phyloP scores from a whole-genome alignment of 2,329 filamentous ascomycete species.

The Esteya vermicola region DNA sequence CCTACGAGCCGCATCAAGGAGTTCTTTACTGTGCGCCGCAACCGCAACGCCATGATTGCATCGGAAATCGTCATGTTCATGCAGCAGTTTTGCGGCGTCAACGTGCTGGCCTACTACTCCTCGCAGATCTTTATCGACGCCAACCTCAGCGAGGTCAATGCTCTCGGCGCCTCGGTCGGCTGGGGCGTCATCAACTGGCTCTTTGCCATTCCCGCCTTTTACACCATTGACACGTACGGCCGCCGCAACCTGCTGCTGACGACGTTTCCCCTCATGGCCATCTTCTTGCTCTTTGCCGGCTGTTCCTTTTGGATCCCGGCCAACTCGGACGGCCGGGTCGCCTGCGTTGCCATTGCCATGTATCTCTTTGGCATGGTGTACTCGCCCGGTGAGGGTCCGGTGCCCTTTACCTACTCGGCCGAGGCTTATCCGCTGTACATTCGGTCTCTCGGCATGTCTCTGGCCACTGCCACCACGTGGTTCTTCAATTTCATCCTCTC shows the following conservation, averaged over 20 bases:
- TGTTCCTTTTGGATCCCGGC: slow-evolving; percentile 30
- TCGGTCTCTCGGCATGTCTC: slow-evolving; percentile 45
- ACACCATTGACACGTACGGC: slow-evolving; percentile 55
- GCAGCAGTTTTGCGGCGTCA: slow-evolving; percentile 38
- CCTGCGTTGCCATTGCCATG: slow-evolving; percentile 31
- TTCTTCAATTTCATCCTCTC: slow-evolving; percentile 27
- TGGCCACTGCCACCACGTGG: slow-evolving; percentile 39
- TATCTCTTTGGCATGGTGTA: slow-evolving; percentile 37
- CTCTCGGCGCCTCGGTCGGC: slow-evolving; percentile 46
- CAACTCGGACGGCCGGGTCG: slow-evolving; percentile 22
- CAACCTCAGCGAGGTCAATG: slow-evolving; percentile 32
- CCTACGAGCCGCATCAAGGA: slow-evolving; percentile 36
- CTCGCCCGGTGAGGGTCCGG: slow-evolving; percentile 45
- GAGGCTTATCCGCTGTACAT: slow-evolving; percentile 53
- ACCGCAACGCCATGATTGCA: slow-evolving; percentile 45
- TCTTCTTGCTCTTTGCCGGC: slow-evolving; percentile 31
- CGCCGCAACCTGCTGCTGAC: slow-evolving; percentile 47
- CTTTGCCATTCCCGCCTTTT: slow-evolving; percentile 48
- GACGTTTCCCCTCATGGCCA: slow-evolving; percentile 52
- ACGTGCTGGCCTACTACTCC: slow-evolving; percentile 41
- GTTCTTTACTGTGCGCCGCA: slow-evolving; percentile 44
- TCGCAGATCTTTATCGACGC: slow-evolving; percentile 46
- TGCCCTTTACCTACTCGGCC: slow-evolving; percentile 53
- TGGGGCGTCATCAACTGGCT: slow-evolving; percentile 53
- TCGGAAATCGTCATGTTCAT: slow-evolving; percentile 53